Evolutionary conservation across 768 basidiomycete species (phyloP).

Genomic region (Trametes cinnabarina): DNA sequence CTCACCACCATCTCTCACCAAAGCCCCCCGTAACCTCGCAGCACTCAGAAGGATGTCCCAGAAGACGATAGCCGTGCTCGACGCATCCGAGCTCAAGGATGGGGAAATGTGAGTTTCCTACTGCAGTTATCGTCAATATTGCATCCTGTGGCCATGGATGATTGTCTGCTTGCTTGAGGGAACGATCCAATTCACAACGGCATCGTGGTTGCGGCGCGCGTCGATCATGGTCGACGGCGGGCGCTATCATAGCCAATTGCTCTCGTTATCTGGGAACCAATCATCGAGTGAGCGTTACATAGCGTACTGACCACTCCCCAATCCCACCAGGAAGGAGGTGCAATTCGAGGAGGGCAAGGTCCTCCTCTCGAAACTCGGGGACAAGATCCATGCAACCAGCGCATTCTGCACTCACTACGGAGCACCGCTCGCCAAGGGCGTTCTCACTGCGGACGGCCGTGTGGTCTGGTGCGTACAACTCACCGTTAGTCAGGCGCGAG

Average conservation of each 20-base stretch:
- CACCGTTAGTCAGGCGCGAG: neutral
- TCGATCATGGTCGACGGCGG: neutral
- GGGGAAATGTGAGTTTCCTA: constrained; percentile 48
- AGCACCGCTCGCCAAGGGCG: constrained; percentile 81
- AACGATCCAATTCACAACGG: neutral
- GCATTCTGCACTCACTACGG: constrained; percentile 93
- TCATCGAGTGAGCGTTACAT: neutral
- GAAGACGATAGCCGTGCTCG: constrained; percentile 48
- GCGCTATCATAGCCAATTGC: neutral
- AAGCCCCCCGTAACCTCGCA: neutral
- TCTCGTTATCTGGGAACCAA: neutral
- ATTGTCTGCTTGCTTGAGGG: no score
- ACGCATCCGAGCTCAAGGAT: constrained; percentile 47
- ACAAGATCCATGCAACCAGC: constrained; percentile 73
- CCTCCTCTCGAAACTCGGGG: constrained; percentile 70
- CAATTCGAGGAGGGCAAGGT: constrained; percentile 79
- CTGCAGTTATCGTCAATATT: no score
- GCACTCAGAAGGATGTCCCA: constrained; percentile 31
- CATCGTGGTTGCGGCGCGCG: neutral
- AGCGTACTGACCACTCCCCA: neutral
- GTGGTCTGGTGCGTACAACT: constrained; percentile 62
- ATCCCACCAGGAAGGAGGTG: constrained; percentile 69
- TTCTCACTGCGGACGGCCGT: constrained; percentile 72
- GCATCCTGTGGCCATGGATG: no score
- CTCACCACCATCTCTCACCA: constrained; percentile 3